A percentile compares a stretch with the other conserved stretches of the same genome.
These are phyloP conservation scores for Nakazawaea wyomingensis DNA, from an alignment of 805 yeast species.

Conservation along the genomic window DNA sequence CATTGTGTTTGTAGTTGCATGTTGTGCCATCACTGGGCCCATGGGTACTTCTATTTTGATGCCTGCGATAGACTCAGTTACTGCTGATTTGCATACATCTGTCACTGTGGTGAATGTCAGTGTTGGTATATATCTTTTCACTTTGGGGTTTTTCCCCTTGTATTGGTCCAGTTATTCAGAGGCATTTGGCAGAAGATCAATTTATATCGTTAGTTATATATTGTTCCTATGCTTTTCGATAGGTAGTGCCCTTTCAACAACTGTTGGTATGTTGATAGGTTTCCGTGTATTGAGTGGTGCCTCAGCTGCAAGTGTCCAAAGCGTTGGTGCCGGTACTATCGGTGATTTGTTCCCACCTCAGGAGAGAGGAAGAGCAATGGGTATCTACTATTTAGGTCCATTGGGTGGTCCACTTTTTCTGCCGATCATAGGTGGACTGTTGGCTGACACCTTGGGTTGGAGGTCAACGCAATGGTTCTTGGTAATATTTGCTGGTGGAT, in stretches of 20 bases:
- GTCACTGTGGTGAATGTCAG: constrained; percentile 65
- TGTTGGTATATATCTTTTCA: constrained; percentile 70
- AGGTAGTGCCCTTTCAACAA: constrained; percentile 65
- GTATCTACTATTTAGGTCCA: constrained; percentile 75
- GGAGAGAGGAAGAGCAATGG: constrained; percentile 75
- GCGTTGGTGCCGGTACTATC: constrained; percentile 87
- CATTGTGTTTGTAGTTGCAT: constrained; percentile 63
- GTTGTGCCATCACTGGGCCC: constrained; percentile 77
- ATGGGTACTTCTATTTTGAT: constrained; percentile 83
- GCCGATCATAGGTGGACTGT: constrained; percentile 77
- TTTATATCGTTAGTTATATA: constrained; percentile 63
- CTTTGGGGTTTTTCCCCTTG: constrained; percentile 75
- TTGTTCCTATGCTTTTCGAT: constrained; percentile 62
- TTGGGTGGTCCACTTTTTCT: constrained; percentile 75
- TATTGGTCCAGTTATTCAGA: constrained; percentile 90
- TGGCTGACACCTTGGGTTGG: constrained; percentile 75
- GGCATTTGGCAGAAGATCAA: constrained; percentile 65
- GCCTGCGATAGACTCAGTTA: constrained; percentile 68
- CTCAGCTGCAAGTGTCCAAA: constrained; percentile 78
- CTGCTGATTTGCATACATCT: constrained; percentile 47
- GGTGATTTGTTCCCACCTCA: constrained; percentile 64
- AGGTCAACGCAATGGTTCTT: constrained; percentile 85
- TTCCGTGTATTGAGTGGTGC: constrained; percentile 75
- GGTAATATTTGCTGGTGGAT: constrained; percentile 58
- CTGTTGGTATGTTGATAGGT: constrained; percentile 56